Conservation (phyloP, 306 rosid species). For the Herpetospermum pedunculosum region DNA sequence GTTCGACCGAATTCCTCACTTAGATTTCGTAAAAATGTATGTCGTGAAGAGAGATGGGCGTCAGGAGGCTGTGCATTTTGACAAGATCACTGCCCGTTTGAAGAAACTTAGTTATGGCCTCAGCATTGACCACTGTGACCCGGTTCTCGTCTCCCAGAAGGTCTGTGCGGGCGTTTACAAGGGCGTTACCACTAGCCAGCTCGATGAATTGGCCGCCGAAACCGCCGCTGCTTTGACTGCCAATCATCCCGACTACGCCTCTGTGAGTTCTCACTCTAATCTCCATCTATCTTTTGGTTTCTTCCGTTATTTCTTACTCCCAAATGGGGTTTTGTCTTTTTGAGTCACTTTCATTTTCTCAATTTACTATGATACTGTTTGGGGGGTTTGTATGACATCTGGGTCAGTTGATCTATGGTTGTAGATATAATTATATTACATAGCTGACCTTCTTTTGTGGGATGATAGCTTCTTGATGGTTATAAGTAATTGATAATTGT, state of each 20-base stretch:
- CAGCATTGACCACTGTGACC: slow-evolving; percentile 74
- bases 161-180: slow-evolving; percentile 91
- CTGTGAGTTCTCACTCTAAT: slow-evolving; percentile 27
- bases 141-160: slow-evolving; percentile 80
- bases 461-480: background rate
- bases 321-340: background rate
- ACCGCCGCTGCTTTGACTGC: slow-evolving; percentile 93
- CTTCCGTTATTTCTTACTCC: background rate
- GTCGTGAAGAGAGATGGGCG: slow-evolving; percentile 89
- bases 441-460: background rate
- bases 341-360: background rate
- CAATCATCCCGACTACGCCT: slow-evolving; percentile 84
- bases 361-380: background rate
- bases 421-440: background rate
- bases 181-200: slow-evolving; percentile 93
- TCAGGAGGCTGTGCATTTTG: slow-evolving; percentile 83
- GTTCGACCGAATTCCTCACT: slow-evolving; percentile 41
- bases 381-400: background rate
- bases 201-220: slow-evolving; percentile 94
- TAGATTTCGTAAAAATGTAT: slow-evolving; percentile 27
- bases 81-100: slow-evolving; percentile 82
- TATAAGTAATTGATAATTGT: background rate
- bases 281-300: background rate
- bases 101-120: slow-evolving; percentile 91
- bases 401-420: background rate